Conservation (phyloP, 2,329 filamentous ascomycete species). For the Diaporthe velutina region DNA sequence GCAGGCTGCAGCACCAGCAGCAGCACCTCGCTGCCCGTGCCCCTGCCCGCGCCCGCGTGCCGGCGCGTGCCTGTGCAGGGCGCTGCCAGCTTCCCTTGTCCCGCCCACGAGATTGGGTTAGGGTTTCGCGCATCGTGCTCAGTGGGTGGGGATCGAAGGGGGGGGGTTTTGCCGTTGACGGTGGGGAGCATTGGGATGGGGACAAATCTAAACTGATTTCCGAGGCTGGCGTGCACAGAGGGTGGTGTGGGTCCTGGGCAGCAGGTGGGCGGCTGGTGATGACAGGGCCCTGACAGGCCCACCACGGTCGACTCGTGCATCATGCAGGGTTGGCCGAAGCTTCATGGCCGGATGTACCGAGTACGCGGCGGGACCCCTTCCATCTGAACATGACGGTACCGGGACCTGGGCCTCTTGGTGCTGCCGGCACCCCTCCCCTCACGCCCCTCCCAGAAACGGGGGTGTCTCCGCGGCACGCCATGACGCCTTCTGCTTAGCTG, state of each 20-base stretch:
- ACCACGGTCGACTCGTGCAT: constrained; percentile 40
- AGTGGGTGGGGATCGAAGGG: no score
- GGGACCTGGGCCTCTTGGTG: constrained; percentile 25
- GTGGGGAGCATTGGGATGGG: constrained; percentile 22
- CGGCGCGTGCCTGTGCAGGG: constrained; percentile 6
- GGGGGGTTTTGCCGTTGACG: no score
- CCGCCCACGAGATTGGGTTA: constrained; percentile 36
- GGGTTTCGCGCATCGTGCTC: constrained; percentile 33
- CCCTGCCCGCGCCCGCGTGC: constrained; percentile 1
- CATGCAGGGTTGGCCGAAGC: constrained; percentile 38
- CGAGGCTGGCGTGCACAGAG: constrained; percentile 26
- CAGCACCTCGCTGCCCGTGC: not conserved
- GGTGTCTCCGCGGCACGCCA: constrained; percentile 38
- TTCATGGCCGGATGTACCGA: constrained; percentile 34
- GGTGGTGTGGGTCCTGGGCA: constrained; percentile 15
- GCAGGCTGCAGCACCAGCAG: not conserved
- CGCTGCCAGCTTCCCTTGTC: constrained; percentile 11
- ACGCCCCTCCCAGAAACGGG: constrained; percentile 39
- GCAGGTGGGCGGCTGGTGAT: constrained; percentile 37
- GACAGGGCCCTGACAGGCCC: constrained; percentile 38
- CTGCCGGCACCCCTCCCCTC: constrained; percentile 19
- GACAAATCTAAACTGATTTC: constrained; percentile 29
- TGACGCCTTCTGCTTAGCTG: constrained; percentile 40
- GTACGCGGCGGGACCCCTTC: constrained; percentile 33
- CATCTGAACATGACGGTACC: constrained; percentile 25